Evolutionary conservation across 371 early-diverging fungal genomes (phyloP), one percentile per base, ranked within the genome.

Genomic region (Mycotypha africana): DNA sequence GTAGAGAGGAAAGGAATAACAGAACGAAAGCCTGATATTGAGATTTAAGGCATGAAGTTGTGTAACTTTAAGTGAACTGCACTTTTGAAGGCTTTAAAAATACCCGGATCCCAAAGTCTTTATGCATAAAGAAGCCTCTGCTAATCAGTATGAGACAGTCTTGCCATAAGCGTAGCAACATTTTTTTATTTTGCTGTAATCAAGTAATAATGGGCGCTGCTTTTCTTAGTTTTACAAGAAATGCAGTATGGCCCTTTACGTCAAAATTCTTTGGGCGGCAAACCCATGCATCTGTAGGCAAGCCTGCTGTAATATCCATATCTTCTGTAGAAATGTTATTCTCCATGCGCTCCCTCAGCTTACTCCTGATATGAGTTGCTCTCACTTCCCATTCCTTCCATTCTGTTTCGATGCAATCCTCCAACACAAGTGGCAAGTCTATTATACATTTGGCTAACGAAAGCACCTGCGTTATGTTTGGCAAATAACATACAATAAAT

Each of bases 391-490:
- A 88, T 31, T 79, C 74, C 36, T 81, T 80, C 83, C 84, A 82
- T 15, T 71, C 77, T 1, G 83, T 71, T 31, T 88, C 89, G 4
- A 85, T 45, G 34, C 83, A 70, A 5, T 63, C 63, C 19, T 84
- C 86, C 41, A 85, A 63, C 2, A 70, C 61, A 22, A 85, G 42
- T 0, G 76, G 79, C 45, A 70, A 55, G 22, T 66, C 56, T 20
- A 63, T 58, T 26, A 78, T 65, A 33, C 58, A 41, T n/a, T 73
- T 62, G 1, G 75, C 69, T 33, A 85, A 47, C 2, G 78, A 67
- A 25, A 87, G 50, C 12, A 86, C 80, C 49, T 88, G 89, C 1
- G 89, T 84, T 78, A 88, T 85, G 47, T 80, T 87, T 19, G 88
- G 88, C 39, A 88, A 56, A 53, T 87, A 88, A 38, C 85, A 79